Base-by-base conservation (phyloP, 352 stramenopile species). In the Phytopythium helicoides region DNA sequence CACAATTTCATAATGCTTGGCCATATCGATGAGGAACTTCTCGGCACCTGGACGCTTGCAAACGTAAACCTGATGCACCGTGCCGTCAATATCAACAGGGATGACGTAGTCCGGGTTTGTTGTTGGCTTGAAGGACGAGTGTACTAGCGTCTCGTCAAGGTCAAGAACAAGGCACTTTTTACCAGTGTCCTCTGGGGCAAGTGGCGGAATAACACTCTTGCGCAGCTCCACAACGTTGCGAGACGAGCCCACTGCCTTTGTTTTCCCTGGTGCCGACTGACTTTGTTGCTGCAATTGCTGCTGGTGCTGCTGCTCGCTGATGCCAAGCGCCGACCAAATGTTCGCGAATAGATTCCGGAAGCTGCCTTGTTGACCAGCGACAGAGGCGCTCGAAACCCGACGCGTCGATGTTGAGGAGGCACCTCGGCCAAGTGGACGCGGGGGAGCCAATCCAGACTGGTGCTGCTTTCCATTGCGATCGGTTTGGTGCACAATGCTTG, bases 131-230 rank as follows among this genome's bases (percentile, higher is more conserved):
- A 99, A 99, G 37, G 92, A 98, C 34, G 88, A 98, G 76, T 99
- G 96, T 11, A 99, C 96, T 5, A 99, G 72, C 15, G 97, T 99
- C 64, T 99, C 97, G 68, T 99, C 97, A 23, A 99, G 71, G 58
- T 99, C 97, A 19, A 99, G 73, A 23, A 98, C 86, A 18, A 98
- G 76, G 35, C 87, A 95, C 60, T 96, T 96, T 56, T 94, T 95
- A 38, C 76, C 84, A 3, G 60, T 53, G 46, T 95, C 83, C 22
- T 79, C 62, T 0, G 65, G 64, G 8, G 37, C 56, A 6, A 62
- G 23, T 3, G 74, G 74, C 22, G 67, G 65, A 21, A 90, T 52
- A 25, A 90, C 65, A 41, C 75, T 90, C 62, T 77, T 82, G 52
- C 76, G 69, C 9, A 83, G 57, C 47, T 87, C 75, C 21, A 82